These are phyloP conservation scores for Neurospora africana DNA, from an alignment of 495 filamentous ascomycete genomes.

Conservation along the genomic window DNA sequence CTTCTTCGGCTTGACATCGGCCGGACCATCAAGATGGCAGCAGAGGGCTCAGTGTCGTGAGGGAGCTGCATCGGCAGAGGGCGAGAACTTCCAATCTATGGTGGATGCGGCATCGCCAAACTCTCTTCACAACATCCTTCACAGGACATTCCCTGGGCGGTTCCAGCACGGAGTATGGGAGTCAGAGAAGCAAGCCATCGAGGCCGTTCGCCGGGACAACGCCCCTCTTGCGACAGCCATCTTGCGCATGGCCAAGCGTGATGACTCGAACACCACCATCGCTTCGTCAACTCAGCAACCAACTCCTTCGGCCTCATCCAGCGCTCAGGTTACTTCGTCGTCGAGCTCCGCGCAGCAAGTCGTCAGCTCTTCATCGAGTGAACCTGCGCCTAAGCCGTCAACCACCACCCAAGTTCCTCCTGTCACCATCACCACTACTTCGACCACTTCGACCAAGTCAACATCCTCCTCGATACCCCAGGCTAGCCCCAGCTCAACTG, in stretches of 20 bases:
- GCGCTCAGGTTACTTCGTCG: neutral
- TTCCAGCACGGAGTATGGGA: conserved; percentile 28
- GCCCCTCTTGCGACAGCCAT: conserved; percentile 24
- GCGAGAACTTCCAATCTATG: conserved; percentile 16
- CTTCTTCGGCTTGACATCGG: conserved; percentile 21
- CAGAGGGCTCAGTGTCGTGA: conserved; percentile 8
- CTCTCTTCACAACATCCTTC: conserved; percentile 28
- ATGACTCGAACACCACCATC: conserved; percentile 14
- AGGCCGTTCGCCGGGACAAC: conserved; percentile 21
- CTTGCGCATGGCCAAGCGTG: conserved; percentile 30
- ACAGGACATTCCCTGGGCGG: conserved; percentile 26
- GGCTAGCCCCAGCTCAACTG: neutral
- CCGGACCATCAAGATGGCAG: neutral
- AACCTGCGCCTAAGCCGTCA: neutral
- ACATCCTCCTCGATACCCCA: neutral
- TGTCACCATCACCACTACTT: neutral
- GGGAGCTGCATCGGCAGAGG: neutral
- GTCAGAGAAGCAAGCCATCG: conserved; percentile 24
- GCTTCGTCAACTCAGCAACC: neutral
- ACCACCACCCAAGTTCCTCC: conserved; percentile 7
- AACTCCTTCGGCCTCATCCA: conserved; percentile 2
- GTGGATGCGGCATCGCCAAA: conserved; percentile 27
- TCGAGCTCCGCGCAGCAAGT: neutral
- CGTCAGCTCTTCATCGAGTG: neutral
- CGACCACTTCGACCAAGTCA: conserved; percentile 1